Evolutionary conservation across 805 yeast species (phyloP), one percentile per base, ranked within the genome.

Genomic region (Sugiyamaella mastotermitis): DNA sequence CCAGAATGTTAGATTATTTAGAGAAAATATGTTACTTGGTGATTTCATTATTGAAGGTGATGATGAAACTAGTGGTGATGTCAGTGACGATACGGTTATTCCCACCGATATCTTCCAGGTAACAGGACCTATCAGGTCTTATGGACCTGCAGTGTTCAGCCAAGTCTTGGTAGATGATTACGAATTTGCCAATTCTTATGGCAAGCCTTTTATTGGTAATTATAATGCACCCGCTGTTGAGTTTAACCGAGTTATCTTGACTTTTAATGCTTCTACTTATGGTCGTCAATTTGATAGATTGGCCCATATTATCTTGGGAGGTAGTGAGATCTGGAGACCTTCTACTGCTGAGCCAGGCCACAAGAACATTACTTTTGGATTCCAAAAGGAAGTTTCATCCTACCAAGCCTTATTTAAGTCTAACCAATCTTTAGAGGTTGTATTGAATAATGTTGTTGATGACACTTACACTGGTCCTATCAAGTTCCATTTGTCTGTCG

Each of bases 331-430:
- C 25, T 85, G 95, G 94, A 72, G 94, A 60, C 76, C 85, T 1
- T 79, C 90, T 2, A 86, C 95, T 2, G 78, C 83, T n/a, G 94
- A 85, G 58, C 94, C 95, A 0, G 75, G 48, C 5, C 37, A 37
- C 23, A 50, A 69, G 61, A 54, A 52, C 10, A 48, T 61, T 2
- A 70, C 72, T 7, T 71, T 66, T 47, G 72, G 82, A 16, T 60
- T 69, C 36, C 62, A 68, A 23, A 84, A 82, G 53, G 94, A 85
- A 54, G 69, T 83, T 2, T 68, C 86, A 3, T 55, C 62, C n/a
- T 83, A 73, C 53, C 49, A 66, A 7, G 46, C 61, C 0, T 53
- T 84, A 28, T 81, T 84, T 55, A 45, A 56, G 26, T 13, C 19
- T 6, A 31, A 32, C 4, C 20, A 13, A 11, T 20, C 16, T 13